phyloP scores from a whole-genome alignment of 441 rosid species.

The Populus hybrid region DNA sequence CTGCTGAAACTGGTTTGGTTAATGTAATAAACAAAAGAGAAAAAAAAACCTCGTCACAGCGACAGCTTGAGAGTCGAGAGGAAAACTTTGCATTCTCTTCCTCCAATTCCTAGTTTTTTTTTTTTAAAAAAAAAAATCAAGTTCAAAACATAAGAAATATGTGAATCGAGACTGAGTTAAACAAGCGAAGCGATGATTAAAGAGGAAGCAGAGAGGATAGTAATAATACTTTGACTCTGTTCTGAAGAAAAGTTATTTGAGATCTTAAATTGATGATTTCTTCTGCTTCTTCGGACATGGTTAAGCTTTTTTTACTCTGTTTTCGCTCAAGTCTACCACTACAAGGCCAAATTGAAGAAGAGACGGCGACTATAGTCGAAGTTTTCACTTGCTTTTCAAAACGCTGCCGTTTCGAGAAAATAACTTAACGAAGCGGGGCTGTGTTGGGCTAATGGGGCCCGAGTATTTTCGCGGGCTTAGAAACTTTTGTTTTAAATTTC shows the following conservation, averaged over 20 bases:
- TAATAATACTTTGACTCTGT: background rate
- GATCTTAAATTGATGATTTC: background rate
- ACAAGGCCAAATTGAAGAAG: background rate
- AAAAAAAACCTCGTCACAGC: constrained; percentile 47
- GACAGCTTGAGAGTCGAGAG: constrained; percentile 46
- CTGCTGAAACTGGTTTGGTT: background rate
- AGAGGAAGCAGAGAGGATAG: background rate
- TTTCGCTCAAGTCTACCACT: background rate
- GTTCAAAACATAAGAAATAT: background rate
- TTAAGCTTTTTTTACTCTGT: background rate
- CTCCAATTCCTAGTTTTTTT: constrained; percentile 29
- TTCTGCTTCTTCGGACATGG: background rate
- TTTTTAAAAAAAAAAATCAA: background rate
- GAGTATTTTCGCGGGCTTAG: background rate
- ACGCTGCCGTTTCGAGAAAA: background rate
- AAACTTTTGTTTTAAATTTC: background rate
- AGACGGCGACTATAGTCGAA: background rate
- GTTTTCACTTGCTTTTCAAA: background rate
- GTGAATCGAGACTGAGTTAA: background rate
- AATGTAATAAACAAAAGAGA: background rate
- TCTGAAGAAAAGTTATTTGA: background rate
- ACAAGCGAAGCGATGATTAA: background rate
- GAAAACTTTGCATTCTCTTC: constrained; percentile 50
- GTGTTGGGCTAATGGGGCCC: background rate
- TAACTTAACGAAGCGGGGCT: background rate